phyloP scores from a whole-genome alignment of 139 green algal species.

The Parachlorella kessleri region DNA sequence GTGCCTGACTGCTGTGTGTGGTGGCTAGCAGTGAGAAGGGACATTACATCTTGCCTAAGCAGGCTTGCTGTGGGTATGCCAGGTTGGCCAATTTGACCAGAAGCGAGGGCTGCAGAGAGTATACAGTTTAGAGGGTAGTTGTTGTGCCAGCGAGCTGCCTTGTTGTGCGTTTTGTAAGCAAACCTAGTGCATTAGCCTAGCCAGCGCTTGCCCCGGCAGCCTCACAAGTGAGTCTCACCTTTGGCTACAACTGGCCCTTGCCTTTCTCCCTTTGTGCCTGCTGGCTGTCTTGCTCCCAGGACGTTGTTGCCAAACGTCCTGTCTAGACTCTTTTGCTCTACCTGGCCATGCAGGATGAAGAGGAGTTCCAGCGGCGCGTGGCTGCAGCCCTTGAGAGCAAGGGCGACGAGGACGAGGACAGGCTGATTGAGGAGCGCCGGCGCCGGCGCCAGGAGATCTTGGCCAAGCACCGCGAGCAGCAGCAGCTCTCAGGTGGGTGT shows the following conservation, averaged over 20 bases:
- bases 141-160: too few species aligned
- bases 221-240: too few species aligned
- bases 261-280: too few species aligned
- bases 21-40: not conserved
- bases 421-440: slow-evolving; percentile 70
- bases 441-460: slow-evolving; percentile 59
- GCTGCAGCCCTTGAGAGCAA: slow-evolving; percentile 35
- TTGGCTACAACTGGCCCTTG: too few species aligned
- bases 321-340: too few species aligned
- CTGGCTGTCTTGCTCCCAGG: too few species aligned
- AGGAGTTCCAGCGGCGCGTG: slow-evolving; percentile 36
- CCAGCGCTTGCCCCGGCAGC: too few species aligned
- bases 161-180: too few species aligned
- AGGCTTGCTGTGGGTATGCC: not conserved
- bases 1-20: not conserved
- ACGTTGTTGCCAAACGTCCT: too few species aligned
- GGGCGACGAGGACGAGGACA: slow-evolving; percentile 56
- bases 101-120: not conserved
- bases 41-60: not conserved
- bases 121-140: too few species aligned
- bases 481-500: slow-evolving; percentile 15
- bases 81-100: not conserved
- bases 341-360: slow-evolving; percentile 25
- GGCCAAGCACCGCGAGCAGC: slow-evolving; percentile 54
- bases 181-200: too few species aligned